Base-by-base conservation (phyloP, 1,284 basidiomycete genomes). In the Sporisorium reilianum region DNA sequence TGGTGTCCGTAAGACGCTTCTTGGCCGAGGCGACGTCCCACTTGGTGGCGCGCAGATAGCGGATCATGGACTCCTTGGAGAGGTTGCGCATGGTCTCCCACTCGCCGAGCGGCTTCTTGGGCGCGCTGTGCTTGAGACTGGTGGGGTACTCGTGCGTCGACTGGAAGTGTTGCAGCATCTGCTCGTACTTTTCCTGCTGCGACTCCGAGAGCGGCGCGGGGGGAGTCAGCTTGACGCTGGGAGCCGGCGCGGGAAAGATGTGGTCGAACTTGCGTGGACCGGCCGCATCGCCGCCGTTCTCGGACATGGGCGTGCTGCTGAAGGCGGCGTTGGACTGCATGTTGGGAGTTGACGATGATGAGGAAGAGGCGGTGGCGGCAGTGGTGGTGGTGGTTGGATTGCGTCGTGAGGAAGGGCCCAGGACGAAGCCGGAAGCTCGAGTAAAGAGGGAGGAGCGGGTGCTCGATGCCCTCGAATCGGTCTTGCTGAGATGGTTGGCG, bases 21-120 rank as follows among this genome's bases (percentile, higher is more conserved):
- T 85, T 72, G 18, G 84, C 85, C 6, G 61, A 51, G 3, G 60
- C 42, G 12, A 84, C 76, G 61, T 86, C 82, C 86, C 86, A 86
- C 67, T 84, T 85, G 50, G 76, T 74, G 5, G 86, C 86, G 38
- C 86, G 67, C 22, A 85, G 77, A 54, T 83, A 85, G 20, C 86
- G 74, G n/a, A 82, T 71, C 65, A 86, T 82, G 28, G 77, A 81
- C 40, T 86, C 82, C 18, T 64, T 60, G 5, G 78, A 79, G 53
- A 85, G 80, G 56, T 81, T 81, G 30, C 82, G 79, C 57, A 77
- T 28, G 68, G 77, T 85, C 50, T 86, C 85, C 61, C 76, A 74
- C 18, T 86, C 84, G 44, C 60, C 69, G 26, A 84, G 67, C 11
- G 81, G 77, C 50, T 68, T 38, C 16, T 71, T 50, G 23, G 68